These are phyloP conservation scores for Ganoderma sinense DNA, from an alignment of 1,284 basidiomycete species.

Conservation along the genomic window DNA sequence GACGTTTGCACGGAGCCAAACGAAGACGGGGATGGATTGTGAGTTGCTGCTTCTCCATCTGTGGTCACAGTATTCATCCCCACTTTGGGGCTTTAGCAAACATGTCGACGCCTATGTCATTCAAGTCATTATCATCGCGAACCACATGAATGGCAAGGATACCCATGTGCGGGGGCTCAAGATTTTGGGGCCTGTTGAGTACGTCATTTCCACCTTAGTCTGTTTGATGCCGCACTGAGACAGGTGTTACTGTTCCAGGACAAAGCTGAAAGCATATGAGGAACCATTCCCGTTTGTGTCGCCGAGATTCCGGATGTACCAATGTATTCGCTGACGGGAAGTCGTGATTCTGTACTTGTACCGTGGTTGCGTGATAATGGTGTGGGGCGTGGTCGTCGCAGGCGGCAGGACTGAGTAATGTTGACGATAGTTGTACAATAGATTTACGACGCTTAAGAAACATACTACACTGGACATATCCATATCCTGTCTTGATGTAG, in stretches of 20 bases:
- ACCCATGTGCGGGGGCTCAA: slow-evolving; percentile 94
- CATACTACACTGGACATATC: no score
- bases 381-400: no score
- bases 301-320: slow-evolving; percentile 76
- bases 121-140: slow-evolving; percentile 90
- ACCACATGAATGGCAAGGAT: slow-evolving; percentile 99
- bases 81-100: slow-evolving; percentile 57
- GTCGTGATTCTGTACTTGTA: not conserved
- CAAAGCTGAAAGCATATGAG: slow-evolving; percentile 54
- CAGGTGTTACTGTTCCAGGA: not conserved
- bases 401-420: not conserved
- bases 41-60: slow-evolving; percentile 36
- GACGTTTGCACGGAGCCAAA: slow-evolving; percentile 82
- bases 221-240: not conserved
- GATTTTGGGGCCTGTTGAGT: slow-evolving; percentile 88
- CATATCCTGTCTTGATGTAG: no score
- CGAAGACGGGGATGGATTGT: slow-evolving; percentile 81
- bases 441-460: no score
- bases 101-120: slow-evolving; percentile 90
- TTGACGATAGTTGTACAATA: not conserved
- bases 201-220: slow-evolving; percentile 38
- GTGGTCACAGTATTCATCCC: not conserved
- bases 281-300: slow-evolving; percentile 76
- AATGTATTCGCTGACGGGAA: slow-evolving; percentile 68
- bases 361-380: not conserved